Conservation (phyloP, 208 protist genomes). For the Acanthamoeba divionensis region DNA sequence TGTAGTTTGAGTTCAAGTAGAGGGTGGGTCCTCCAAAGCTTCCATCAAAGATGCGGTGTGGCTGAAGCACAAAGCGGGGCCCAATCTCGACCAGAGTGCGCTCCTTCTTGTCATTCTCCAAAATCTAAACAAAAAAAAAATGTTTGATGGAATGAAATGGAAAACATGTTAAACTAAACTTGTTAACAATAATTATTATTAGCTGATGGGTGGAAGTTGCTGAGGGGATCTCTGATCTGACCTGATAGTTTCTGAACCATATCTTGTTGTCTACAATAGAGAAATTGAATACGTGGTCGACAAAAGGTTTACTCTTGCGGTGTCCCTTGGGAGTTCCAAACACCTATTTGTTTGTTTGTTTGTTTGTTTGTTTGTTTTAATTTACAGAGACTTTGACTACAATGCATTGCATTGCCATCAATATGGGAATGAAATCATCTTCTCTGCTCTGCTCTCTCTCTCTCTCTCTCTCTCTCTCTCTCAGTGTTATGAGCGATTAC, state of each 20-base stretch:
- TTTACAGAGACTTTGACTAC: no score
- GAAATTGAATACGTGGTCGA: constrained; percentile 97
- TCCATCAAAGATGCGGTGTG: constrained; percentile 91
- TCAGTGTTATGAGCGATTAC: no score
- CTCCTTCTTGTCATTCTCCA: constrained; percentile 63
- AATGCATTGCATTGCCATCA: background rate
- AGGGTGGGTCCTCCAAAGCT: constrained; percentile 91
- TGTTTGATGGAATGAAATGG: background rate
- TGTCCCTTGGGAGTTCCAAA: constrained; percentile 95
- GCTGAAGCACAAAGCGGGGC: constrained; percentile 93
- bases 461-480: no score
- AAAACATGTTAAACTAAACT: background rate
- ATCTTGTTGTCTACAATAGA: constrained; percentile 94
- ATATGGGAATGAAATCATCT: background rate
- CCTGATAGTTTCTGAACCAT: constrained; percentile 98
- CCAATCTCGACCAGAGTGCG: constrained; percentile 93
- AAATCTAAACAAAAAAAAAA: background rate
- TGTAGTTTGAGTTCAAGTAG: constrained; percentile 87
- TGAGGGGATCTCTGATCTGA: constrained; percentile 69
- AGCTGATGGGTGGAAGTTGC: background rate
- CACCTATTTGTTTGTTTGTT: constrained; percentile 76
- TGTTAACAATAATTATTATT: background rate
- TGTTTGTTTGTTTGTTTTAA: no score
- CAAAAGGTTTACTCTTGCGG: constrained; percentile 96
- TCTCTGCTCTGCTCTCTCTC: no score